Conservation (phyloP, 306 rosid species). For the Senna tora region DNA sequence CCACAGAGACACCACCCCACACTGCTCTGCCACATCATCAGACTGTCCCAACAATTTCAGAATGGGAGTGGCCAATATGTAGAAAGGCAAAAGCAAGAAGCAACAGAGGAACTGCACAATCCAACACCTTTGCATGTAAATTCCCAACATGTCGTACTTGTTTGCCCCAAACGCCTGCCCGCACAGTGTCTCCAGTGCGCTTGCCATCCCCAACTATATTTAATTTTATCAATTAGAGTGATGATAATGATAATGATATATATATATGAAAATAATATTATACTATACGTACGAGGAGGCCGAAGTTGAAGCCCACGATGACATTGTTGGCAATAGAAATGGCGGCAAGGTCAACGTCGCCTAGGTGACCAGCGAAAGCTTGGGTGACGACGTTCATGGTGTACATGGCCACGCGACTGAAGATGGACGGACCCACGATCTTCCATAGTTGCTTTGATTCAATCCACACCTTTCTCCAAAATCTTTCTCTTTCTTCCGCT, state of each 20-base stretch:
- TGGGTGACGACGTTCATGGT: conserved; percentile 29
- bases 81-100: conserved; percentile 34
- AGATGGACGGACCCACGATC: conserved; percentile 23
- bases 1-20: conserved; percentile 41
- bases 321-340: conserved; percentile 23
- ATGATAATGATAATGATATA: too few relatives aligned
- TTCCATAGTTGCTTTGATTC: conserved; percentile 27
- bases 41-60: conserved; percentile 45
- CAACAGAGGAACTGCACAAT: conserved; percentile 38
- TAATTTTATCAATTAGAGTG: too few relatives aligned
- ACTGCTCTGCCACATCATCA: conserved; percentile 42
- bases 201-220: conserved; percentile 53
- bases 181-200: conserved; percentile 51
- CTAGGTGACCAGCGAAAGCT: conserved; percentile 34
- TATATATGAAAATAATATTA: too few relatives aligned
- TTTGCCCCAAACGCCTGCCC: conserved; percentile 56
- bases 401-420: conserved; percentile 18
- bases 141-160: conserved; percentile 41
- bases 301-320: conserved; percentile 29
- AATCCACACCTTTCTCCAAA: background rate
- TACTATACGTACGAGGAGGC: conserved; percentile 14
- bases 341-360: conserved; percentile 11
- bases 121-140: conserved; percentile 51
- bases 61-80: conserved; percentile 40
- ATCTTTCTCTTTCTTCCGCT: too few relatives aligned